A percentile compares a stretch with the other conserved stretches of the same genome.
These are phyloP conservation scores for Monoraphidium neglectum DNA, from an alignment of 139 green algal species.

Conservation along the genomic window DNA sequence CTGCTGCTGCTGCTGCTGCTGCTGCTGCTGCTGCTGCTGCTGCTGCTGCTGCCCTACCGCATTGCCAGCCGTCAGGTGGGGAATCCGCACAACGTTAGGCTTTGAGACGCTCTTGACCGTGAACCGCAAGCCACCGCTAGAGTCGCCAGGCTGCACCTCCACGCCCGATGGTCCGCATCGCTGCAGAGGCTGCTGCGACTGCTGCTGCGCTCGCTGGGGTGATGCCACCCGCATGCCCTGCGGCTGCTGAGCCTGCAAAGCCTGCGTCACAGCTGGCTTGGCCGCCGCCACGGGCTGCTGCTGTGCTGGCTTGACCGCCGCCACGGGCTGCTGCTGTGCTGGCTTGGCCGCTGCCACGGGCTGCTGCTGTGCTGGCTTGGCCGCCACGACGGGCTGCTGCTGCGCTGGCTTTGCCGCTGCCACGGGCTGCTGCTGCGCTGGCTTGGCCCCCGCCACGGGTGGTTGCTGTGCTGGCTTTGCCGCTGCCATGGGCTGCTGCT, in stretches of 20 bases:
- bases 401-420: background rate
- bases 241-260: no score
- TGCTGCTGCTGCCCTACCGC: background rate
- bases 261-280: slow-evolving; percentile 2
- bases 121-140: background rate
- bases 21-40: background rate
- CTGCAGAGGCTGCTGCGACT: background rate
- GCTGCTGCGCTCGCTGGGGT: no score
- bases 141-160: background rate
- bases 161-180: background rate
- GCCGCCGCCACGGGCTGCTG: background rate
- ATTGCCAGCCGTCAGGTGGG: background rate
- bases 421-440: no score
- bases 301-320: background rate
- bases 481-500: no score
- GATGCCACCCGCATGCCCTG: no score
- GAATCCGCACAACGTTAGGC: background rate
- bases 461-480: no score
- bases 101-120: background rate
- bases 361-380: background rate
- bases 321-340: background rate
- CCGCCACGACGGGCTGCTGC: slow-evolving; percentile 7
- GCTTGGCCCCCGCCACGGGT: no score
- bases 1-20: slow-evolving; percentile 12
- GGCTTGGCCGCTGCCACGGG: background rate